Conservation (phyloP, 805 yeast genomes). For the Candida manassasensis region DNA sequence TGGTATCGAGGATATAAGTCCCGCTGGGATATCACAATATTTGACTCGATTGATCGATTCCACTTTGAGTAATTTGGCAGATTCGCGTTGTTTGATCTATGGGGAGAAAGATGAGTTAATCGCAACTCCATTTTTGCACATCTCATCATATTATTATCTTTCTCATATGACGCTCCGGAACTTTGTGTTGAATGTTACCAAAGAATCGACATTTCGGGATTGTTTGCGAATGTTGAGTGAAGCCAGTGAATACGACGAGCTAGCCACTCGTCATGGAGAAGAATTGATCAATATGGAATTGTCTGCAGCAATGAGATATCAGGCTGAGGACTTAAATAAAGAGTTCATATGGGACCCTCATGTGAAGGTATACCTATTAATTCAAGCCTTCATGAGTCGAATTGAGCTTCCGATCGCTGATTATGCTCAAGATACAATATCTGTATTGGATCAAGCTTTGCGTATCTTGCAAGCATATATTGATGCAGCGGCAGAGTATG, state of each 20-base stretch:
- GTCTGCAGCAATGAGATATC: constrained; percentile 67
- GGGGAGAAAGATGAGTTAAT: constrained; percentile 45
- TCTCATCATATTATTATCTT: constrained; percentile 87
- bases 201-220: constrained; percentile 49
- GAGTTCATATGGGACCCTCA: constrained; percentile 84
- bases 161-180: constrained; percentile 84
- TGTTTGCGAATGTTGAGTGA: constrained; percentile 57
- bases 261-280: constrained; percentile 90
- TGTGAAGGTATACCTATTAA: constrained; percentile 65
- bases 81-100: constrained; percentile 63
- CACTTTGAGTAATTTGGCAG: constrained; percentile 61
- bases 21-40: constrained; percentile 53
- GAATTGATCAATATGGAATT: constrained; percentile 81
- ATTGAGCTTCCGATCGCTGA: constrained; percentile 89
- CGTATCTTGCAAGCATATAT: constrained; percentile 91
- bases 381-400: constrained; percentile 69
- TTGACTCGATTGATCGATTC: constrained; percentile 63
- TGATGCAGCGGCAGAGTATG: constrained; percentile 84
- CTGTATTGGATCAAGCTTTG: constrained; percentile 89
- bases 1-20: constrained; percentile 58
- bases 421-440: constrained; percentile 87
- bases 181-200: constrained; percentile 49
- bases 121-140: constrained; percentile 78
- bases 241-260: constrained; percentile 78
- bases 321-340: constrained; percentile 50